Conservation (phyloP, 139 green algal species). For the Chlamydomonas sp. region DNA sequence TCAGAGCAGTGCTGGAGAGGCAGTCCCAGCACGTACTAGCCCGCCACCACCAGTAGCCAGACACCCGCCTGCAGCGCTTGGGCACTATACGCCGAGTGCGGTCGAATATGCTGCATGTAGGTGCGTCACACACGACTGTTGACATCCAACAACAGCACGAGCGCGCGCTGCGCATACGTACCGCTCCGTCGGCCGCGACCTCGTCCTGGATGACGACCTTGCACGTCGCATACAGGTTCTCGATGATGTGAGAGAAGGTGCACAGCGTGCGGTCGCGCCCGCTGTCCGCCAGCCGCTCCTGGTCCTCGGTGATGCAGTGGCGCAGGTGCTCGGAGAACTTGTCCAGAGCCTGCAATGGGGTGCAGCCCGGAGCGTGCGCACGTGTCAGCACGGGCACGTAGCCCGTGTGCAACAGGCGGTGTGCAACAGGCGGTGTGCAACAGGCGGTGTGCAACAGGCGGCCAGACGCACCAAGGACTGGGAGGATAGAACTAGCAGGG, state of each 20-base stretch:
- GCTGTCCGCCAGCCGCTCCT: background rate
- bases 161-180: background rate
- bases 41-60: background rate
- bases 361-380: too few relatives aligned
- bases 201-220: too few relatives aligned
- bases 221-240: background rate
- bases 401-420: too few relatives aligned
- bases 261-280: background rate
- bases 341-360: background rate
- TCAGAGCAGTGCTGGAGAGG: too few relatives aligned
- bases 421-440: too few relatives aligned
- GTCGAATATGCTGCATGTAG: background rate
- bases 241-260: background rate
- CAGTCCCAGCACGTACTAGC: too few relatives aligned
- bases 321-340: background rate
- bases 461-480: too few relatives aligned
- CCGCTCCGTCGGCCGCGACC: too few relatives aligned
- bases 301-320: background rate
- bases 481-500: too few relatives aligned
- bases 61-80: background rate
- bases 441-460: too few relatives aligned
- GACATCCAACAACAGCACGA: background rate
- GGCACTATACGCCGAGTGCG: background rate
- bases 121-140: background rate
- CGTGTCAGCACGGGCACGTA: too few relatives aligned